phyloP scores from a whole-genome alignment of 2,329 filamentous ascomycete species.

The Penicillium sp. region DNA sequence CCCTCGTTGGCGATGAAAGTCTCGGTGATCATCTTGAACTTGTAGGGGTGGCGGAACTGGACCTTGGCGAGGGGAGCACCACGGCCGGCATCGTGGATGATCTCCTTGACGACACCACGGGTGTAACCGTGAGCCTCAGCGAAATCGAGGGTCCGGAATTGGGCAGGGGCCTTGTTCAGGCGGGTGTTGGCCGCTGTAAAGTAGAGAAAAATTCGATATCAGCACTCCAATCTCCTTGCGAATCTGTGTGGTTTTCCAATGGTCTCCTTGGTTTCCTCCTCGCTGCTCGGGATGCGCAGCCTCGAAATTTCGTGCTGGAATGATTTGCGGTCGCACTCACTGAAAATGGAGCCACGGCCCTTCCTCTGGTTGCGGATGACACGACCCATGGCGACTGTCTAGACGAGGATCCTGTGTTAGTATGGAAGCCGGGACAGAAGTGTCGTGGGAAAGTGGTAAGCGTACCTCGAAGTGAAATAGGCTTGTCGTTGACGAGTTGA shows the following conservation, averaged over 20 bases:
- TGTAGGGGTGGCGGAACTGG: slow-evolving; percentile 96
- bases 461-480: slow-evolving; percentile 48
- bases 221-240: slow-evolving; percentile 30
- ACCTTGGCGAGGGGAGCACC: slow-evolving; percentile 97
- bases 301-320: slow-evolving; percentile 20
- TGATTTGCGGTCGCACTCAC: slow-evolving; percentile 52
- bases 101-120: slow-evolving; percentile 96
- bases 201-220: slow-evolving; percentile 33
- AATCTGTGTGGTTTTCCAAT: slow-evolving; percentile 6
- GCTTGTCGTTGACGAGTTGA: slow-evolving; percentile 45
- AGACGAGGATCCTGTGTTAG: slow-evolving; percentile 37
- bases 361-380: slow-evolving; percentile 77
- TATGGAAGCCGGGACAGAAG: slow-evolving; percentile 30
- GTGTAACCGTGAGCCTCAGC: slow-evolving; percentile 97
- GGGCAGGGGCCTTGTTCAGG: slow-evolving; percentile 90
- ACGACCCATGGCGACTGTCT: slow-evolving; percentile 60
- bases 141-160: slow-evolving; percentile 96
- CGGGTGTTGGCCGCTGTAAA: slow-evolving; percentile 72
- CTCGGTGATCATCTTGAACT: slow-evolving; percentile 96
- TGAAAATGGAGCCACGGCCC: slow-evolving; percentile 77
- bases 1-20: slow-evolving; percentile 99
- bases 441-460: slow-evolving; percentile 32
- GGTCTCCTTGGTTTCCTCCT: slow-evolving; percentile 13
- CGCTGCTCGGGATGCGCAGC: slow-evolving; percentile 15
- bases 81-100: slow-evolving; percentile 98